These are phyloP conservation scores for Chamaecyparis obtusa DNA, from an alignment of 75 land plant species.

Conservation along the genomic window DNA sequence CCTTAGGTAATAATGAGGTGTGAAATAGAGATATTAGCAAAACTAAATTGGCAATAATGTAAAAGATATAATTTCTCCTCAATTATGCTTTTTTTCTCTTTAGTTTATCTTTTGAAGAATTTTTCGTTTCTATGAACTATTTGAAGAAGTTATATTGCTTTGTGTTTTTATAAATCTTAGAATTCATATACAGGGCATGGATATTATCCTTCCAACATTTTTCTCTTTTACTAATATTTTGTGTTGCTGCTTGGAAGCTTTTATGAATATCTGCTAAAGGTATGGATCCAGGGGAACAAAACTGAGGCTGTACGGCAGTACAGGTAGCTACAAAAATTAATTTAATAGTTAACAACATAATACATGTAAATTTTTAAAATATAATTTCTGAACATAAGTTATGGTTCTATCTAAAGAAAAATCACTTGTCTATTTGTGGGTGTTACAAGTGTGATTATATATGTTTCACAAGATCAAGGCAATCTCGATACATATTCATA, in stretches of 20 bases:
- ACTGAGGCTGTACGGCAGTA: conserved; percentile 78
- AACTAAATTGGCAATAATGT: not conserved
- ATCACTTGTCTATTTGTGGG: not conserved
- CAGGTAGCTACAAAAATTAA: conserved; percentile 46
- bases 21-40: not conserved
- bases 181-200: not conserved
- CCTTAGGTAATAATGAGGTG: not conserved
- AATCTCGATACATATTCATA: not conserved
- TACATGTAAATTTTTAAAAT: not conserved
- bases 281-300: conserved; percentile 96
- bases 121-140: not conserved
- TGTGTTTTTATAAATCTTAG: not conserved
- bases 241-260: conserved; percentile 53
- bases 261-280: conserved; percentile 96
- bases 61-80: not conserved
- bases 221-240: not conserved
- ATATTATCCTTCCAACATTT: not conserved
- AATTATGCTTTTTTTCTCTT: not conserved
- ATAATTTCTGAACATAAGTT: not conserved
- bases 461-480: not conserved
- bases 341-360: not conserved
- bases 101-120: not conserved
- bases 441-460: not conserved
- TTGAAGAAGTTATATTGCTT: not conserved
- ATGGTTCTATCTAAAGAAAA: not conserved